Percentiles rank a stretch among this genome's conserved stretches.
Evolutionary conservation across 768 basidiomycete species (phyloP).

Genomic region (Hypsizygus marmoreus): DNA sequence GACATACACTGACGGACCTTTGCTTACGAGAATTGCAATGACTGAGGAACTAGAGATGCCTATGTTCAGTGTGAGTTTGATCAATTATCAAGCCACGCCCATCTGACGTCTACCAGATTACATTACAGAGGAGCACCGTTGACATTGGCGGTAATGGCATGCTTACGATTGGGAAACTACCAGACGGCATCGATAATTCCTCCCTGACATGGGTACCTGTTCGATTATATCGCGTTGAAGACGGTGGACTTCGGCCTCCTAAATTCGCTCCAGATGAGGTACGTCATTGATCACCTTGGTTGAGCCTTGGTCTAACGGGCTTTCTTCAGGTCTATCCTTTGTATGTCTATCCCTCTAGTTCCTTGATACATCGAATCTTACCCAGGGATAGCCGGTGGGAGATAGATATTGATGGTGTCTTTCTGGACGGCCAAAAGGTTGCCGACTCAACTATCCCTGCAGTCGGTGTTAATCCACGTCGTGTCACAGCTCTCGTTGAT

Average conservation of each 20-base stretch:
- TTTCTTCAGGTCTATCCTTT: conserved; percentile 36
- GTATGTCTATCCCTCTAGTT: conserved; percentile 19
- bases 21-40: conserved; percentile 49
- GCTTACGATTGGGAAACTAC: conserved; percentile 65
- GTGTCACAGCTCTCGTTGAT: conserved; percentile 63
- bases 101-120: conserved; percentile 28
- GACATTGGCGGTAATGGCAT: conserved; percentile 59
- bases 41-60: conserved; percentile 43
- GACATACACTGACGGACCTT: conserved; percentile 42
- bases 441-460: conserved; percentile 52
- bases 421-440: conserved; percentile 58
- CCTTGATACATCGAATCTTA: neutral
- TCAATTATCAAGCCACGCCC: neutral
- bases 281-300: conserved; percentile 15
- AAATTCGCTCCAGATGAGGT: conserved; percentile 62
- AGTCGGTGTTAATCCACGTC: conserved; percentile 28
- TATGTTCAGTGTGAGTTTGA: conserved; percentile 46
- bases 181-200: conserved; percentile 51
- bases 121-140: conserved; percentile 61
- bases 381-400: conserved; percentile 53
- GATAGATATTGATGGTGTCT: conserved; percentile 65
- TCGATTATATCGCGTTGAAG: conserved; percentile 48
- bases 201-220: conserved; percentile 72
- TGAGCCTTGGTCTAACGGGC: neutral
- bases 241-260: conserved; percentile 60